Conservation (phyloP, 2,329 filamentous ascomycete species). For the Torrubiella hemipterigena region DNA sequence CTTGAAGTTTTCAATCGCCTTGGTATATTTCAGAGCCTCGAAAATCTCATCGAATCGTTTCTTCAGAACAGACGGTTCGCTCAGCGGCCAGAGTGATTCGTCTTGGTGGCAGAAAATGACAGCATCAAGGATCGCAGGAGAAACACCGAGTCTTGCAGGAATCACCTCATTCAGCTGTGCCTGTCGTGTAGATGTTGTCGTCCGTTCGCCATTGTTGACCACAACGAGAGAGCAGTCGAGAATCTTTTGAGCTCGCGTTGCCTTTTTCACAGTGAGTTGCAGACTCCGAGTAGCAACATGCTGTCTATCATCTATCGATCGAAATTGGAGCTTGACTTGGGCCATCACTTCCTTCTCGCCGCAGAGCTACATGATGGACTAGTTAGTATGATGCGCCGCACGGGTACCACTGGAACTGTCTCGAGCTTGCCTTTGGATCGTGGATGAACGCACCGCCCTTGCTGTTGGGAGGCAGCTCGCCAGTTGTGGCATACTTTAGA, state of each 20-base stretch:
- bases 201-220: slow-evolving; percentile 67
- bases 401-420: too few relatives aligned
- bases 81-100: slow-evolving; percentile 94
- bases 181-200: slow-evolving; percentile 65
- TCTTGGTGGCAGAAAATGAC: slow-evolving; percentile 99
- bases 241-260: slow-evolving; percentile 63
- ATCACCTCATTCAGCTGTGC: slow-evolving; percentile 75
- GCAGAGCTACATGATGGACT: slow-evolving; percentile 41
- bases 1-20: slow-evolving; percentile 93
- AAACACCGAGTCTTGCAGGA: slow-evolving; percentile 78
- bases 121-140: slow-evolving; percentile 76
- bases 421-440: slow-evolving; percentile 67
- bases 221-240: slow-evolving; percentile 71
- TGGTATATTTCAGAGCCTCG: slow-evolving; percentile 92
- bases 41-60: slow-evolving; percentile 97
- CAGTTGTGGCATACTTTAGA: slow-evolving; percentile 94
- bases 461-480: slow-evolving; percentile 84
- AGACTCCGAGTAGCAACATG: slow-evolving; percentile 78
- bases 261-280: slow-evolving; percentile 79
- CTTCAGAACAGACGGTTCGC: slow-evolving; percentile 73
- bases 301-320: slow-evolving; percentile 61
- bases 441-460: slow-evolving; percentile 89
- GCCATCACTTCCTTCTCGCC: slow-evolving; percentile 83
- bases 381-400: too few relatives aligned
- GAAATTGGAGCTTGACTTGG: slow-evolving; percentile 84